Evolutionary conservation across 495 filamentous ascomycete genomes (phyloP).

Genomic region (Talaromyces ruber): DNA sequence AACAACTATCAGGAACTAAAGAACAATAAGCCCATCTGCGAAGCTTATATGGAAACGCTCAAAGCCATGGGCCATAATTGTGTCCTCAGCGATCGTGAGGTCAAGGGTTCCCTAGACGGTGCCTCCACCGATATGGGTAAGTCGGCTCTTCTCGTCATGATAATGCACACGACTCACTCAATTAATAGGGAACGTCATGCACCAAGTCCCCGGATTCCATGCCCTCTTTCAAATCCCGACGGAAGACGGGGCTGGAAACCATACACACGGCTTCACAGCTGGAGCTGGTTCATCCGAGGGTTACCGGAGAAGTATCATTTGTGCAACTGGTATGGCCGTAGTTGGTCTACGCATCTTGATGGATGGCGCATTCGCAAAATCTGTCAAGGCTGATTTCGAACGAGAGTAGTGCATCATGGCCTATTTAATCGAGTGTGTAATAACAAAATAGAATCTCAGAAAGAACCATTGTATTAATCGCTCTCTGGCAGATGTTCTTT

Average conservation of each 20-base stretch:
- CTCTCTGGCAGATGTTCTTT: no score
- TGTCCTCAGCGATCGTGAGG: slow-evolving; percentile 33
- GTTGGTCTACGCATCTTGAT: slow-evolving; percentile 39
- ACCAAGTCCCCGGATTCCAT: slow-evolving; percentile 49
- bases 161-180: background rate
- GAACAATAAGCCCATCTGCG: slow-evolving; percentile 37
- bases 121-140: slow-evolving; percentile 33
- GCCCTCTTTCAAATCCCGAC: slow-evolving; percentile 44
- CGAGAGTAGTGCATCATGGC: background rate
- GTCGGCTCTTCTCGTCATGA: slow-evolving; percentile 6
- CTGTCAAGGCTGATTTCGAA: slow-evolving; percentile 29
- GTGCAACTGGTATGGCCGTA: slow-evolving; percentile 49
- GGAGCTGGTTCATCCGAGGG: slow-evolving; percentile 43
- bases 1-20: slow-evolving; percentile 47
- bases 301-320: slow-evolving; percentile 34
- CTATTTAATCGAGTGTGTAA: no score
- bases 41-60: slow-evolving; percentile 43
- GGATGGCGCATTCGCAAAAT: slow-evolving; percentile 36
- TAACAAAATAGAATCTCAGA: no score
- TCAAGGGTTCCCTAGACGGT: slow-evolving; percentile 14
- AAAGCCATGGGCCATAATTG: slow-evolving; percentile 30
- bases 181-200: slow-evolving; percentile 46
- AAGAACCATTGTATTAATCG: no score
- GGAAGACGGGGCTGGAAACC: slow-evolving; percentile 32
- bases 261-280: slow-evolving; percentile 45